These are phyloP conservation scores for Epithele typhae DNA, from an alignment of 768 basidiomycete species.

Conservation along the genomic window DNA sequence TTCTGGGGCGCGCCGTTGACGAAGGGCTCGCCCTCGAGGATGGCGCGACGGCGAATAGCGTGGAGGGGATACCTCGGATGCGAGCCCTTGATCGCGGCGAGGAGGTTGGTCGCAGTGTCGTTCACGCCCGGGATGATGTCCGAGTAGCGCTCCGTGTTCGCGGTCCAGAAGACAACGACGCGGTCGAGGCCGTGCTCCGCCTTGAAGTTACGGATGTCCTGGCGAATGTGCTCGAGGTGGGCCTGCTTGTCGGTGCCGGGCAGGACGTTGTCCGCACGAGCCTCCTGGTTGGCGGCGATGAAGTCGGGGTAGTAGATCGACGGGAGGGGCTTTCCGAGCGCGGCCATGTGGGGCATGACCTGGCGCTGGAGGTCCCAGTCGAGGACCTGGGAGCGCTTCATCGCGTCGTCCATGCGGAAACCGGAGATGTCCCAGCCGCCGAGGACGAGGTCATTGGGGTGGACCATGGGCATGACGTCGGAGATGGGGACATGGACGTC, in stretches of 20 bases:
- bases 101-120: constrained; percentile 86
- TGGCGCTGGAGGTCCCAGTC: constrained; percentile 98
- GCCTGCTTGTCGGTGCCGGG: constrained; percentile 82
- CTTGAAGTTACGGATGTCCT: constrained; percentile 96
- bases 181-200: constrained; percentile 75
- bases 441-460: constrained; percentile 95
- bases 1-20: constrained; percentile 98
- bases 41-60: constrained; percentile 90
- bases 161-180: constrained; percentile 96
- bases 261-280: constrained; percentile 91
- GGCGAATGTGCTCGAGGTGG: constrained; percentile 88
- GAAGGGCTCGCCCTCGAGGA: constrained; percentile 93
- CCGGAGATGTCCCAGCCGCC: constrained; percentile 99
- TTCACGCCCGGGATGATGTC: constrained; percentile 93
- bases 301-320: constrained; percentile 97
- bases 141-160: constrained; percentile 97
- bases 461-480: constrained; percentile 94
- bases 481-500: constrained; percentile 91
- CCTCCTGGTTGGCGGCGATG: constrained; percentile 96
- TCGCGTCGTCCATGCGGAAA: constrained; percentile 80
- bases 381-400: constrained; percentile 89
- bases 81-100: constrained; percentile 74
- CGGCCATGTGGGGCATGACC: constrained; percentile 80
- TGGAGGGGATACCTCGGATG: constrained; percentile 95
- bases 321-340: constrained; percentile 79